Conservation (phyloP, 2,329 filamentous ascomycete genomes). For the Aspergillus fumigatus region DNA sequence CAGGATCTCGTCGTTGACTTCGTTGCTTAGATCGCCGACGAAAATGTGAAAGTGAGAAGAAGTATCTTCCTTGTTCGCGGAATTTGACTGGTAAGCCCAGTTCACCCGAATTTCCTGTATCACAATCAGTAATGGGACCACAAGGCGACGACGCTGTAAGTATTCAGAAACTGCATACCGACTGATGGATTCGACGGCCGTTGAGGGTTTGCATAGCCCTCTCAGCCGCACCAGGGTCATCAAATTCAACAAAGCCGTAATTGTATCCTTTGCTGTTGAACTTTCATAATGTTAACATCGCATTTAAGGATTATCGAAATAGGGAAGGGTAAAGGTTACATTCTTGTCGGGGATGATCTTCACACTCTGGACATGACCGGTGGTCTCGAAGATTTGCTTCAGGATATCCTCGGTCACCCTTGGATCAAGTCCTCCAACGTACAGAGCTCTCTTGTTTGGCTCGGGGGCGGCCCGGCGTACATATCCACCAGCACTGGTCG, state of each 20-base stretch:
- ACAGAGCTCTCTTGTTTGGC: conserved; percentile 96
- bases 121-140: conserved; percentile 12
- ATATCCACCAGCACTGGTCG: conserved; percentile 74
- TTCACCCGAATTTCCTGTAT: conserved; percentile 93
- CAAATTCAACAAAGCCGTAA: conserved; percentile 98
- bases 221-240: conserved; percentile 93
- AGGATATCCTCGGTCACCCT: conserved; percentile 94
- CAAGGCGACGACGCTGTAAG: neutral
- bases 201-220: conserved; percentile 97
- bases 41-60: conserved; percentile 99
- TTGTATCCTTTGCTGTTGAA: conserved; percentile 90
- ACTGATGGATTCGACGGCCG: conserved; percentile 90
- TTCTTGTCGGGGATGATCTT: conserved; percentile 99
- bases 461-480: conserved; percentile 89
- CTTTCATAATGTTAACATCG: conserved; percentile 22
- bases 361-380: conserved; percentile 94
- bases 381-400: conserved; percentile 98
- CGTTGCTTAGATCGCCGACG: conserved; percentile 94
- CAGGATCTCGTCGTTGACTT: conserved; percentile 95
- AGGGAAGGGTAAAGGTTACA: conserved; percentile 54
- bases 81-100: conserved; percentile 99
- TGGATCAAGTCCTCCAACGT: conserved; percentile 91
- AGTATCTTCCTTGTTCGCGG: conserved; percentile 89
- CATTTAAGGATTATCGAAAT: neutral
- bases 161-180: conserved; percentile 56